Conservation (phyloP, 1,284 basidiomycete genomes). For the Fomitopsis schrenkii region DNA sequence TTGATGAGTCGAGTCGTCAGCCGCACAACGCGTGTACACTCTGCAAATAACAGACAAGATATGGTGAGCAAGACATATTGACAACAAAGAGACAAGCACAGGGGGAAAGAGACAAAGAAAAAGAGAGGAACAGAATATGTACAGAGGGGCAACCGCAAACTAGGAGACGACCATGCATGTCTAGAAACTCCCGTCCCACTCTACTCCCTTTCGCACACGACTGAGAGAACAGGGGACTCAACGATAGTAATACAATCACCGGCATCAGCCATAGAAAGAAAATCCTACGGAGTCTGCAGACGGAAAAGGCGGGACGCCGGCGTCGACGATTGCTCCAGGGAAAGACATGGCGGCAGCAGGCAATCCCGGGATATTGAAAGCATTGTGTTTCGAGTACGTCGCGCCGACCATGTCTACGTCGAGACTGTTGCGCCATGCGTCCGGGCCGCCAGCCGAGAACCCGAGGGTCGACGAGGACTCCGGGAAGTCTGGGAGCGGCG, state of each 20-base stretch:
- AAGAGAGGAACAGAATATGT: not conserved
- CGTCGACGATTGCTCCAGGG: not conserved
- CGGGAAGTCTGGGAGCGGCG: conserved; percentile 22
- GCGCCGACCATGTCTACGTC: not conserved
- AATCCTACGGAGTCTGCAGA: conserved; percentile 11
- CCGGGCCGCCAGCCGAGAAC: conserved; percentile 7
- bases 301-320: not conserved
- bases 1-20: not conserved
- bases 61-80: not conserved
- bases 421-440: conserved; percentile 5
- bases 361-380: not conserved
- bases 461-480: conserved; percentile 14
- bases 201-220: conserved; percentile 24
- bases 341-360: not conserved
- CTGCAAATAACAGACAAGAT: conserved; percentile 1
- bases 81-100: not conserved
- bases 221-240: conserved; percentile 21
- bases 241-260: conserved; percentile 11
- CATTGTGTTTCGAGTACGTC: not conserved
- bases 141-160: not conserved
- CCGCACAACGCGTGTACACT: not conserved
- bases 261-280: conserved; percentile 6
- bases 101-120: not conserved
- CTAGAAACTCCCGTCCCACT: conserved; percentile 14
- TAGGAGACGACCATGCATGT: conserved; percentile 10